Conservation (phyloP, 2,329 filamentous ascomycete genomes). For the Talaromyces sp. region DNA sequence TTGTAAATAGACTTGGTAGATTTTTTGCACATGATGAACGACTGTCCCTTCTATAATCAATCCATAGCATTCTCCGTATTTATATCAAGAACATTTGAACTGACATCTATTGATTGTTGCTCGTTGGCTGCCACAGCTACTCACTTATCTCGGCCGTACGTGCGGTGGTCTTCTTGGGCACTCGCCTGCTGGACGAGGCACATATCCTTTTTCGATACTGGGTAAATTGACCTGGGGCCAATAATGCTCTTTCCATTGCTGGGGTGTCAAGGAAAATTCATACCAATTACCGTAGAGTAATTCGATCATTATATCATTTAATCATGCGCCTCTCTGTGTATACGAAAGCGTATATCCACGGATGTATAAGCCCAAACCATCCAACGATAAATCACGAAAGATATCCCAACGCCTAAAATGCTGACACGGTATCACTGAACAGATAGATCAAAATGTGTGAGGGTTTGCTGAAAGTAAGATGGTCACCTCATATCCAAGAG, state of each 20-base stretch:
- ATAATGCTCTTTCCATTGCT: background rate
- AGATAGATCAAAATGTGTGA: background rate
- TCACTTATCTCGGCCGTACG: too few species aligned
- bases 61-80: too few species aligned
- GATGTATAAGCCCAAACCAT: background rate
- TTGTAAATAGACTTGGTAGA: slow-evolving; percentile 15
- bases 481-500: slow-evolving; percentile 30
- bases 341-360: background rate
- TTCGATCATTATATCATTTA: slow-evolving; percentile 8
- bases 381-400: background rate
- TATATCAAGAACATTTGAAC: too few species aligned
- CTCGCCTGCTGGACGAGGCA: too few species aligned
- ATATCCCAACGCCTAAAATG: background rate
- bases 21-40: slow-evolving; percentile 11
- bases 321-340: background rate
- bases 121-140: too few species aligned
- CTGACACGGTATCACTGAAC: slow-evolving; percentile 17
- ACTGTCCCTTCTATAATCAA: background rate
- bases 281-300: background rate
- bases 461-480: background rate
- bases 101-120: too few species aligned
- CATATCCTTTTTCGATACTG: background rate
- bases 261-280: background rate
- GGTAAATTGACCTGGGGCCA: background rate
- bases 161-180: too few species aligned